Evolutionary conservation across 768 basidiomycete genomes (phyloP), one percentile per base, ranked within the genome.

Genomic region (Leccinum disarticulatum): DNA sequence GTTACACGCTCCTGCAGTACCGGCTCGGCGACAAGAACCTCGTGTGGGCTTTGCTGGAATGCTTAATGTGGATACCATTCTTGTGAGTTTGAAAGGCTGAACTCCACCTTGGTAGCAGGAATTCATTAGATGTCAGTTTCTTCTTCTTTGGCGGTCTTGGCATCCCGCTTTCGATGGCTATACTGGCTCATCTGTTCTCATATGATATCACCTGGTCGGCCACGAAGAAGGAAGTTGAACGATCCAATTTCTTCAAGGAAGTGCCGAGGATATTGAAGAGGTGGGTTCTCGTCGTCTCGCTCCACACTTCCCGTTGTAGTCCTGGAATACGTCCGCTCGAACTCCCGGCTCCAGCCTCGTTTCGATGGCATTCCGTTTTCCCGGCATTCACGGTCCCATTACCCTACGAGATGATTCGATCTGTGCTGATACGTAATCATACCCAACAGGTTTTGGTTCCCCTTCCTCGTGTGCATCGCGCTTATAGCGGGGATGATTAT

Each of bases 191-290:
- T 69, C 30, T 85, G 19, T 80, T 84, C 68, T 82, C 83, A 36
- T 86, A 83, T 64, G 79, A 87, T 68, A 80, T 83, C 68, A 74
- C 73, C 13, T 86, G 85, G 85, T 76, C 78, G 5, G 79, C 84
- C 33, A 87, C 85, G 6, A 80, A 83, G 65, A 94, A 93, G 82
- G 90, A 91, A 73, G 91, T 95, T 43, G 88, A 94, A 73, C 81
- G 84, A 52, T 91, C 89, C 6, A 95, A 94, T 70, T 94, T 96
- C 79, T 94, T 90, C 83, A 83, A 89, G 57, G 93, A 96, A 72
- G 85, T 94, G 25, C 93, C 93, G 4, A 84, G 80, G 61, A 93
- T 95, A 70, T 77, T 86, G 73, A 85, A 87, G 68, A 64, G 71
- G 71, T 73, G 35, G 59, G 73, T 17, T 36, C 22, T 56, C 13